A percentile compares a stretch with the other conserved stretches of the same genome.
phyloP scores from a whole-genome alignment of 495 filamentous ascomycete genomes.

The Cenococcum geophilum region DNA sequence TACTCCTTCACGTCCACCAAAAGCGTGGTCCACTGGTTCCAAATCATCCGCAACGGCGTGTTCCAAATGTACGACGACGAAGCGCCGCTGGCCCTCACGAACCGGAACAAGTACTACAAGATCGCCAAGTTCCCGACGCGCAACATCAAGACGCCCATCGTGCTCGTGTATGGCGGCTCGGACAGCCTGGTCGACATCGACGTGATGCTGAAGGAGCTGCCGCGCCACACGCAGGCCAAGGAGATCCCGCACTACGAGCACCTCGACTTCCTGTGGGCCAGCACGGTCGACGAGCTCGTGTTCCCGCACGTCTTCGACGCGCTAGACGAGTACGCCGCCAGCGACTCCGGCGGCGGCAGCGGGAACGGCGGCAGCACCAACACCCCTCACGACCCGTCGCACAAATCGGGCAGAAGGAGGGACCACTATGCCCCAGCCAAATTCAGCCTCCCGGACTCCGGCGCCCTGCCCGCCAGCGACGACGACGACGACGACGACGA shows the following conservation, averaged over 20 bases:
- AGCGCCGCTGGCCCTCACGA: slow-evolving; percentile 53
- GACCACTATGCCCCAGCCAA: too few species aligned
- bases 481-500: slow-evolving; percentile 26
- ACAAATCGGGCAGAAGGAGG: slow-evolving; percentile 9
- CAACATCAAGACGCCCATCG: slow-evolving; percentile 94
- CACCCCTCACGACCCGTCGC: too few species aligned
- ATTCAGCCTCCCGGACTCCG: too few species aligned
- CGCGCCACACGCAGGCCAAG: slow-evolving; percentile 72
- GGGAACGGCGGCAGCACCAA: not conserved
- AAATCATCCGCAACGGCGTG: slow-evolving; percentile 88
- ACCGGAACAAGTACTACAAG: slow-evolving; percentile 65
- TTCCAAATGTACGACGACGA: slow-evolving; percentile 99
- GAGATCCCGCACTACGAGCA: slow-evolving; percentile 90
- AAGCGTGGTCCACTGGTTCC: slow-evolving; percentile 96
- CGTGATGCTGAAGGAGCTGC: slow-evolving; percentile 83
- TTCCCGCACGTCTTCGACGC: slow-evolving; percentile 88
- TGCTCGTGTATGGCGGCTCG: slow-evolving; percentile 84
- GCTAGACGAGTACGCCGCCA: slow-evolving; percentile 46
- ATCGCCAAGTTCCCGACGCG: slow-evolving; percentile 92
- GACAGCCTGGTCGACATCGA: slow-evolving; percentile 94
- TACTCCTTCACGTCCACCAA: slow-evolving; percentile 97
- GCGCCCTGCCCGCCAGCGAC: too few species aligned
- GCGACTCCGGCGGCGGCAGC: not conserved
- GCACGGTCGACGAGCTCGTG: slow-evolving; percentile 72
- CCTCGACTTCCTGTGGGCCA: slow-evolving; percentile 94